Base-by-base conservation (phyloP, 257 asterid species). In the Solanum etuberosum region DNA sequence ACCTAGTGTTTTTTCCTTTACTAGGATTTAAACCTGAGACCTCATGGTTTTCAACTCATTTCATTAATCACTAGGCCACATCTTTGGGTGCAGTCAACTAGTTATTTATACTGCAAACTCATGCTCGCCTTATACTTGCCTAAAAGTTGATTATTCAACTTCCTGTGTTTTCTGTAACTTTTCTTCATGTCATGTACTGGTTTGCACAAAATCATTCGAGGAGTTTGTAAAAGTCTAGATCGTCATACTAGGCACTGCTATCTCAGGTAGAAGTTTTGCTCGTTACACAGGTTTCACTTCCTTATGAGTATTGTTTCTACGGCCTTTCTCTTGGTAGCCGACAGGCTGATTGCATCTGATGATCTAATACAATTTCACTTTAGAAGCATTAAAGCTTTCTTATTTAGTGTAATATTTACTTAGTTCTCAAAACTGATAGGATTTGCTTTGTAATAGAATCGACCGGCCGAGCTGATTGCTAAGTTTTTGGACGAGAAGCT, bases 401-500 rank as follows among this genome's bases (percentile, higher is more conserved):
- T 20, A 35, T 73, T 73, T 37, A 29, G 9, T 81, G 85, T 34
- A 48, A 13, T 48, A 31, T 48, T 81, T 81, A 9, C 85, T 83
- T 42, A 12, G 7, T 25, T 70, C 31, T 18, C 31, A 29, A 70
- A 73, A 31, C 70, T 88, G 32, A 85, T 37, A 31, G 29, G 67
- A 6, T 68, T 31, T 90, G 8, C 48, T 89, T 40, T 84, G 59
- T 87, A 86, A 74, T 91, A 97, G 99, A 97, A 97, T 86, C 99
- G 99, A 29, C 98, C 99, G 86, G 99, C 99, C 86, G 99, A 97
- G 96, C 92, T 97, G 38, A 95, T 97, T 85, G 99, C 99, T 78
- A 97, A 96, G 91, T 97, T 96, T 91, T 93, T 97, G 86, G 99
- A 97, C 54, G 99, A 97, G 92, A 97, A 96, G 90, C 98, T 97